Evolutionary conservation across 2,329 filamentous ascomycete species (phyloP).

Genomic region (Plenodomus tracheiphilus): DNA sequence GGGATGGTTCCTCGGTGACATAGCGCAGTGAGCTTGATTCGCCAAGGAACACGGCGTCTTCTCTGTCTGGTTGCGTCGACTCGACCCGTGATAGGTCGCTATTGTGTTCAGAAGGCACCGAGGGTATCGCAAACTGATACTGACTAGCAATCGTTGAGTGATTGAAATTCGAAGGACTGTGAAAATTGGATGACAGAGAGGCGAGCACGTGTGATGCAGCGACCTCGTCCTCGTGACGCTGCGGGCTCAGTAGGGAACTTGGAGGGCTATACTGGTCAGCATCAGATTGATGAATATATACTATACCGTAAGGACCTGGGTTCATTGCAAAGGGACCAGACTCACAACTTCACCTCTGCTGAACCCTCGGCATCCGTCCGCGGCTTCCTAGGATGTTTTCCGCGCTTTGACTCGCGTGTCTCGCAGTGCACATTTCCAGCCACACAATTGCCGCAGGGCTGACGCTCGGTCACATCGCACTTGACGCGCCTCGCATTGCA

Average conservation of each 20-base stretch:
- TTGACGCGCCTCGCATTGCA: conserved; percentile 52
- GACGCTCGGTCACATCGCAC: conserved; percentile 51
- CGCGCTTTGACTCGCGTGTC: conserved; percentile 48
- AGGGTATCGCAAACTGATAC: conserved; percentile 18
- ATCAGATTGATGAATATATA: neutral
- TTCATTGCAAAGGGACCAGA: neutral
- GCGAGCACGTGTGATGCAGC: conserved; percentile 34
- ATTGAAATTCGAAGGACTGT: conserved; percentile 21
- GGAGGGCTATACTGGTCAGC: conserved; percentile 1
- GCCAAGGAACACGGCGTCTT: conserved; percentile 48
- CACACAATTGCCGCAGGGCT: conserved; percentile 50
- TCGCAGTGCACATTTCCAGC: conserved; percentile 46
- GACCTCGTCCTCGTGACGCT: conserved; percentile 32
- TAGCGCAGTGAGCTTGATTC: conserved; percentile 56
- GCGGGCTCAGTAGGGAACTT: conserved; percentile 13
- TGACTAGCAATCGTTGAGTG: conserved; percentile 8
- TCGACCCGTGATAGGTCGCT: conserved; percentile 16
- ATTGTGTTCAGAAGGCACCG: conserved; percentile 12
- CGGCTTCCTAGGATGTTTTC: conserved; percentile 44
- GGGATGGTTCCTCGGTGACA: conserved; percentile 43
- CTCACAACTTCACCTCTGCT: conserved; percentile 18
- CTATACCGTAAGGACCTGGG: neutral
- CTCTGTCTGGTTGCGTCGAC: conserved; percentile 15
- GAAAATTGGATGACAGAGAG: conserved; percentile 32
- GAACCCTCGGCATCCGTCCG: conserved; percentile 20